phyloP scores from a whole-genome alignment of 176 grass and related monocot species.

The Oryza punctata region DNA sequence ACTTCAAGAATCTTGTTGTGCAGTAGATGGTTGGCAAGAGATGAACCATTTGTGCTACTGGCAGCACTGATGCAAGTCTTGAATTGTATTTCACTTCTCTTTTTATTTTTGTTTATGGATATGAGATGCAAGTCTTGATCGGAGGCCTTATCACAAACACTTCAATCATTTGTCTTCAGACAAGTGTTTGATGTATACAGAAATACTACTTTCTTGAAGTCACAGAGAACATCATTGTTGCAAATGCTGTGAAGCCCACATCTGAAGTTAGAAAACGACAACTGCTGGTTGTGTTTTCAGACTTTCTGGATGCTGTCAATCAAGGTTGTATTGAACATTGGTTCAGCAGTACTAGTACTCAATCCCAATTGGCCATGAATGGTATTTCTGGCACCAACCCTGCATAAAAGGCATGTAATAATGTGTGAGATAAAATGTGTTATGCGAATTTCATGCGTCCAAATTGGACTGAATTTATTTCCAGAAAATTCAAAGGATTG shows the following conservation, averaged over 20 bases:
- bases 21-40: not conserved
- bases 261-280: conserved; percentile 32
- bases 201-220: conserved; percentile 29
- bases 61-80: too few species aligned
- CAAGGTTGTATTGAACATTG: conserved; percentile 16
- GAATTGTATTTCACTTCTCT: too few species aligned
- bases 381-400: not conserved
- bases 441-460: not conserved
- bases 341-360: not conserved
- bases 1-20: not conserved
- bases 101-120: too few species aligned
- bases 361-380: not conserved
- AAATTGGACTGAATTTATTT: not conserved
- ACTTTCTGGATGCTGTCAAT: conserved; percentile 2
- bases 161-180: conserved; percentile 7
- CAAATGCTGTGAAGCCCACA: not conserved
- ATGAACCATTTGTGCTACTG: not conserved
- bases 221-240: not conserved
- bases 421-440: not conserved
- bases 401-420: not conserved
- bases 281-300: not conserved
- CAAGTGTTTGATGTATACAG: not conserved
- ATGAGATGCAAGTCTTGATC: not conserved
- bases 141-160: conserved; percentile 22
- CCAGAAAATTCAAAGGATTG: not conserved